Evolutionary conservation across 768 basidiomycete genomes (phyloP), one percentile per base, ranked within the genome.

Genomic region (Mycena vitilis): DNA sequence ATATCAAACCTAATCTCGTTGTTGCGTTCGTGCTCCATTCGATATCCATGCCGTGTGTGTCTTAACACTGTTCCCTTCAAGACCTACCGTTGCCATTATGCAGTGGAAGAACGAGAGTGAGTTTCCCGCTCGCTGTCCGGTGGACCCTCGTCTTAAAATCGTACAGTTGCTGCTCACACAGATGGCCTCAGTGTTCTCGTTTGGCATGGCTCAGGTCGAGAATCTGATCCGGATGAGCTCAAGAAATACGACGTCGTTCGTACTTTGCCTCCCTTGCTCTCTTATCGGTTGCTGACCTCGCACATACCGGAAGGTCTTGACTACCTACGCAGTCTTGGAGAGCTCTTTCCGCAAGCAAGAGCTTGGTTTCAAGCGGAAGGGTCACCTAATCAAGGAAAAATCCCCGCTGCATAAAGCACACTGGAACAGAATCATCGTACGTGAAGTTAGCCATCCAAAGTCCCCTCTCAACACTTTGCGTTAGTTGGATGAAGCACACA

Each of bases 401-500:
- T 96, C 95, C 1, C 89, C 93, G 0, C 73, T 98, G 64, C 98
- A 99, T 77, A 81, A 84, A 63, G 86, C 98, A 71, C 80, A 91
- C 56, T 99, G 98, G 97, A 88, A 91, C 66, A 83, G 95, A 66
- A 85, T 95, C 54, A 82, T 95, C 34, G 91, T 91, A 71, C 36
- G 91, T 85, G 36, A 49, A 37, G 52, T 56, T 48, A 18, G 25
- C 55, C 20, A 18, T 59, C 25, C 47, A 48, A 22, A 6, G 18
- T 23, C 47, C 40, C n/a, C 55, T 42, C 56, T 63, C 62, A 65
- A 66, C 42, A 22, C 44, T 60, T 18, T 15, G 40, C 44, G 63
- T 4, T 68, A 94, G 92, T 87, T 98, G 51, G 96, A 98, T 72
- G 96, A 98, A 82, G 97, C 96, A 7, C 97, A 98, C 79, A 98